Conservation (phyloP, 2,329 filamentous ascomycete species). For the Neopestalotiopsis sp. region DNA sequence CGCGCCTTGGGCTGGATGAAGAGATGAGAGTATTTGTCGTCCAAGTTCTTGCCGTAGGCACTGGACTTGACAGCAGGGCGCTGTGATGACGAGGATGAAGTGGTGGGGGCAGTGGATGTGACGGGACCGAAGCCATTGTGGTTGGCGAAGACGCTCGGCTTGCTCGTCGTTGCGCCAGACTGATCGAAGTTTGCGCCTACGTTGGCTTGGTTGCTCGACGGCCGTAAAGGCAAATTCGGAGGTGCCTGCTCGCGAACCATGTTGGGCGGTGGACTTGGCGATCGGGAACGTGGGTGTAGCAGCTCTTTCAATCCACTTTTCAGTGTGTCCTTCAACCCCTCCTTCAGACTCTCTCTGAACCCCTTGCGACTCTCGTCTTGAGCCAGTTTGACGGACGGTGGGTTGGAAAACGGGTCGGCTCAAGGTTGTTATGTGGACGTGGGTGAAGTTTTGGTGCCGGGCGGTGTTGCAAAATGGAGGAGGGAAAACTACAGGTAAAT, state of each 20-base stretch:
- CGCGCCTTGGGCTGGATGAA: conserved; percentile 60
- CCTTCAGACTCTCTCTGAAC: conserved; percentile 22
- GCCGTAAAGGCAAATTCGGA: conserved; percentile 48
- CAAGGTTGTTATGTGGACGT: neutral
- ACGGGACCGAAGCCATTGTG: conserved; percentile 22
- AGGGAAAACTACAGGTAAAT: conserved; percentile 16
- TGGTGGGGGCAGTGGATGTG: neutral
- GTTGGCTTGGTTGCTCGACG: conserved; percentile 37
- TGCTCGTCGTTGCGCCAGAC: conserved; percentile 21
- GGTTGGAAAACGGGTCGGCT: conserved; percentile 12
- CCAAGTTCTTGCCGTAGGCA: conserved; percentile 36
- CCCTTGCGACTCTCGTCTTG: conserved; percentile 18
- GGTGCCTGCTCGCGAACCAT: conserved; percentile 56
- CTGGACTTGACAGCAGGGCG: conserved; percentile 34
- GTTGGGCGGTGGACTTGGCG: conserved; percentile 20
- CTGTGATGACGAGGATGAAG: conserved; percentile 19
- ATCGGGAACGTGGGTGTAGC: conserved; percentile 20
- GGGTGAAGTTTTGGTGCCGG: conserved; percentile 19
- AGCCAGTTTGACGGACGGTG: conserved; percentile 21
- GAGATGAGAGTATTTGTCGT: conserved; percentile 58
- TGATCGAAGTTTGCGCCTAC: conserved; percentile 27
- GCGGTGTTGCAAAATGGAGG: conserved; percentile 27
- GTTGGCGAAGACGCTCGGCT: conserved; percentile 20
- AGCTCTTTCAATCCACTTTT: conserved; percentile 19
- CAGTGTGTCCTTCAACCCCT: conserved; percentile 21